Evolutionary conservation across 2,329 filamentous ascomycete genomes (phyloP), one percentile per base, ranked within the genome.

Genomic region (Hypoxylon sp.): DNA sequence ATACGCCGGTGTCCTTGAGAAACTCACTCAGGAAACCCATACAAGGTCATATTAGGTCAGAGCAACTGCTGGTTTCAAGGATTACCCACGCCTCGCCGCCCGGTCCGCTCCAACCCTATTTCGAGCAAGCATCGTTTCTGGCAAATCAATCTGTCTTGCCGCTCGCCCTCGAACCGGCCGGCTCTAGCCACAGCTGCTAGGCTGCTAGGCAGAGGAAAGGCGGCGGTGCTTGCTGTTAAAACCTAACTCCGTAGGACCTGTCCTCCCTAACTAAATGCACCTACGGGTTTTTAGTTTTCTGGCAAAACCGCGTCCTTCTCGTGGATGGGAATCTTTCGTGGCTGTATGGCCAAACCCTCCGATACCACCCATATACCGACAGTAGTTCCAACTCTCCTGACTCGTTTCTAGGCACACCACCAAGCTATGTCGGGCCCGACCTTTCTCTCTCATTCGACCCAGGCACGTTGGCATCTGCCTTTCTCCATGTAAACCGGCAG

Each of bases 321-420:
- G 18, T 18, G 8, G 8, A 33, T 5, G 2, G 15, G 31, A 35
- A 35, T n/a, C n/a, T n/a, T n/a, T n/a, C n/a, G n/a, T n/a, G n/a
- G 18, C 31, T 15, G 5, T 35, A 18, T 35, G n/a, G 17, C 37
- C 2, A 23, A 40, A 23, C 5, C 7, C 3, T 37, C 40, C 31
- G 29, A 26, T n/a, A 24, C 4, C 6, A 35, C 2, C 24, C 11
- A 47, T 42, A 3, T 47, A 27, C 20, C 33, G 35, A 38, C 26
- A 56, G 51, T 54, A 51, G 48, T 21, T 23, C 11, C 18, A 60
- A 60, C 52, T 51, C 33, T 60, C 56, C 26, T 27, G 52, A 56
- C 45, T 62, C 56, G 26, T 21, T 21, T 29, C 27, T 20, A 29
- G 27, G 41, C 15, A 20, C 31, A 37, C 48, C 45, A 50, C n/a